These are phyloP conservation scores for Rugonectria rugulosa DNA, from an alignment of 2,329 filamentous ascomycete genomes.

Conservation along the genomic window DNA sequence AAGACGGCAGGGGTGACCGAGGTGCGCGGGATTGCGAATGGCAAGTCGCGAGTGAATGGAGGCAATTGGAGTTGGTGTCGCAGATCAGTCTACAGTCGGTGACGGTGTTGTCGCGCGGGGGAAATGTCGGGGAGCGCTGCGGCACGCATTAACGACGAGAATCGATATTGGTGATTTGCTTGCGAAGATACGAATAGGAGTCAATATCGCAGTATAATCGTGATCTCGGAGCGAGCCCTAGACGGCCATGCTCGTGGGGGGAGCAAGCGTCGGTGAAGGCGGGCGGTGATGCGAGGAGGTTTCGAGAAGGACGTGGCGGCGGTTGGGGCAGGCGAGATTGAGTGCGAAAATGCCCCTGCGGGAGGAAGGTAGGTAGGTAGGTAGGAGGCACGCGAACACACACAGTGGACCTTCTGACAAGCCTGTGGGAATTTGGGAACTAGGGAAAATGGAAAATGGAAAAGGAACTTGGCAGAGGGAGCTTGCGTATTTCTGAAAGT, in stretches of 20 bases:
- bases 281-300: conserved; percentile 27
- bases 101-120: conserved; percentile 33
- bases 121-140: conserved; percentile 19
- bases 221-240: conserved; percentile 10
- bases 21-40: conserved; percentile 18
- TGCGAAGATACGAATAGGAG: background rate
- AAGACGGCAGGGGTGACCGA: conserved; percentile 28
- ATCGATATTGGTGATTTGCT: conserved; percentile 9
- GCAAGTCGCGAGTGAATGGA: conserved; percentile 20
- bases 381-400: conserved; percentile 30
- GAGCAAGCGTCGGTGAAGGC: conserved; percentile 25
- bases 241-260: conserved; percentile 16
- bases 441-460: conserved; percentile 20
- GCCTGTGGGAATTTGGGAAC: no score
- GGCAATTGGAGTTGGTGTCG: conserved; percentile 36
- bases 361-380: conserved; percentile 10
- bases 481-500: no score
- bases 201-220: background rate
- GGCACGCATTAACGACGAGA: conserved; percentile 29
- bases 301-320: conserved; percentile 27
- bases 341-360: conserved; percentile 34
- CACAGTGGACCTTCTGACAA: no score
- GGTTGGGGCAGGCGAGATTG: conserved; percentile 36
- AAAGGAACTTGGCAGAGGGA: conserved; percentile 1
- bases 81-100: conserved; percentile 30